Percentiles rank a stretch among this genome's conserved stretches.
phyloP scores from a whole-genome alignment of 495 filamentous ascomycete genomes.

The Podospora didyma region DNA sequence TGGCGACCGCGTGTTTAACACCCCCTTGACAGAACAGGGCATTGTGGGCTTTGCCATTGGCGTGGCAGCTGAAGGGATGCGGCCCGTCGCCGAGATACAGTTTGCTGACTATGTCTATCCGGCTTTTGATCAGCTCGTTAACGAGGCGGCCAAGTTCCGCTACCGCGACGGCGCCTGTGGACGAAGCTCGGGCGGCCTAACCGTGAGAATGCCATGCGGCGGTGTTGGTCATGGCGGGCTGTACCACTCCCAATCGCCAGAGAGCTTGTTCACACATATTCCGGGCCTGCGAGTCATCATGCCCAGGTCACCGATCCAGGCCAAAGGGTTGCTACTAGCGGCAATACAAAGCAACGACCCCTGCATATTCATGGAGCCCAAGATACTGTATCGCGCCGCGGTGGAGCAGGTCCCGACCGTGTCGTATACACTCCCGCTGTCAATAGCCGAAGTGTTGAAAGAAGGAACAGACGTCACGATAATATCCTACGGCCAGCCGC shows the following conservation, averaged over 20 bases:
- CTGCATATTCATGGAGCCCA: constrained; percentile 95
- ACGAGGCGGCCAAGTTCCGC: constrained; percentile 90
- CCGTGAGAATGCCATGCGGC: constrained; percentile 91
- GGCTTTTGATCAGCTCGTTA: constrained; percentile 95
- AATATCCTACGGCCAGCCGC: constrained; percentile 85
- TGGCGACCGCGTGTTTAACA: constrained; percentile 90
- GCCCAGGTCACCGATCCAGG: constrained; percentile 84
- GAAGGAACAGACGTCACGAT: constrained; percentile 80
- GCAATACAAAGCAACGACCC: constrained; percentile 84
- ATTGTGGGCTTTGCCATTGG: constrained; percentile 94
- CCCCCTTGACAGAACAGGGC: constrained; percentile 88
- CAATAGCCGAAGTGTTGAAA: constrained; percentile 84
- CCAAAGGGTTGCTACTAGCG: constrained; percentile 83
- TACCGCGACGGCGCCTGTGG: constrained; percentile 77
- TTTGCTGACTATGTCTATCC: constrained; percentile 98
- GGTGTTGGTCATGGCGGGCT: constrained; percentile 94
- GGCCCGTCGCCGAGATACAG: constrained; percentile 92
- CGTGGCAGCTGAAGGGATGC: constrained; percentile 85
- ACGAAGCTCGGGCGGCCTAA: constrained; percentile 69
- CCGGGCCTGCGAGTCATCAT: constrained; percentile 88
- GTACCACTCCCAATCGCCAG: constrained; percentile 93
- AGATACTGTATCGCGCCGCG: constrained; percentile 89
- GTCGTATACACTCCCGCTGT: constrained; percentile 79
- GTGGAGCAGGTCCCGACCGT: constrained; percentile 89
- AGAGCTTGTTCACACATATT: constrained; percentile 87